Conservation (phyloP, 2,329 filamentous ascomycete genomes). For the Chaetomiaceae sp. region DNA sequence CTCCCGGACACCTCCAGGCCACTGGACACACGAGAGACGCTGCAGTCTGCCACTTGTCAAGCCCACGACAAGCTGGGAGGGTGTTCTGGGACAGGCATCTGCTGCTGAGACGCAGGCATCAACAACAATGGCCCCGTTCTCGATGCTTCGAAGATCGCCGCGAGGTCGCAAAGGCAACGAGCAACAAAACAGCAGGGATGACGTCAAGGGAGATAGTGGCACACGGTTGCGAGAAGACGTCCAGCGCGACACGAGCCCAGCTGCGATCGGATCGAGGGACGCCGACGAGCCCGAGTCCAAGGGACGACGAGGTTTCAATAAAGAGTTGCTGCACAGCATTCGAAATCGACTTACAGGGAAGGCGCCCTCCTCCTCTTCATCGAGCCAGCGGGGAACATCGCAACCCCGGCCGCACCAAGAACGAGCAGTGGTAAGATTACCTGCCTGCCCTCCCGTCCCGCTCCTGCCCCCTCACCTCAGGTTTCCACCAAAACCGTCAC, state of each 20-base stretch:
- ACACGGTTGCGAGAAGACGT: constrained; percentile 3
- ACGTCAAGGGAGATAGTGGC: constrained; percentile 14
- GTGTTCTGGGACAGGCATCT: too few species aligned
- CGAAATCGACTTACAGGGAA: constrained; percentile 26
- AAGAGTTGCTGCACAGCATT: constrained; percentile 29
- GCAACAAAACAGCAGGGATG: constrained; percentile 12
- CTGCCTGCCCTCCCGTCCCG: background rate
- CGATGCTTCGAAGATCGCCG: constrained; percentile 29
- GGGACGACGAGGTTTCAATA: constrained; percentile 26
- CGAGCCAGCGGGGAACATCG: constrained; percentile 26
- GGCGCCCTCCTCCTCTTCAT: constrained; percentile 18
- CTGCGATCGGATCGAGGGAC: background rate
- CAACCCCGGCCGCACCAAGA: constrained; percentile 6
- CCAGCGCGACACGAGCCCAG: constrained; percentile 7
- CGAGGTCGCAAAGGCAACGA: constrained; percentile 20
- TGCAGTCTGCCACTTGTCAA: constrained; percentile 4
- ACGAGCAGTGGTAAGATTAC: constrained; percentile 17
- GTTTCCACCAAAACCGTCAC: background rate
- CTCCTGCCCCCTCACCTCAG: too few species aligned
- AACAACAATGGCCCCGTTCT: constrained; percentile 33
- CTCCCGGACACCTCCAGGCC: too few species aligned
- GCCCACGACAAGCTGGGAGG: too few species aligned
- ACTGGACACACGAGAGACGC: too few species aligned
- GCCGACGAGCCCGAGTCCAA: constrained; percentile 14
- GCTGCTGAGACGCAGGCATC: background rate